Conservation (phyloP, 345 rosid species). For the Arabis hirsuta region DNA sequence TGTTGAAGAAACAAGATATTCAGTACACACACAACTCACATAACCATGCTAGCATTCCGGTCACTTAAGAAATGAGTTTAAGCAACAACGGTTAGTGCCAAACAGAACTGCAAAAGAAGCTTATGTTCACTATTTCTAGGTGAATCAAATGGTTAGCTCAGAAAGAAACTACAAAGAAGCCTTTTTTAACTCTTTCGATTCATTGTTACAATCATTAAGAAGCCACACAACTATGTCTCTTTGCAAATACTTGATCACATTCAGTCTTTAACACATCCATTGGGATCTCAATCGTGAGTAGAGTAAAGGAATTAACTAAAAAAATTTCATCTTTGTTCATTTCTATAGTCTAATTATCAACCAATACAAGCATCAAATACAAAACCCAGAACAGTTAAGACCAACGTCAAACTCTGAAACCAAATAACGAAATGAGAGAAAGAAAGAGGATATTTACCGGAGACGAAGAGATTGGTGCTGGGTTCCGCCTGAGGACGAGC, state of each 20-base stretch:
- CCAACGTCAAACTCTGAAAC: background rate
- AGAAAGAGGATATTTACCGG: slow-evolving; percentile 47
- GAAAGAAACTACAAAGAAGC: too few species aligned
- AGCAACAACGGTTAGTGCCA: background rate
- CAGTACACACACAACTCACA: too few species aligned
- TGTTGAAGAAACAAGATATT: background rate
- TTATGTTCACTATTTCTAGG: slow-evolving; percentile 1
- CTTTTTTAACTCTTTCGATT: background rate
- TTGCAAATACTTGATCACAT: slow-evolving; percentile 3
- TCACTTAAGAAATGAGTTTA: background rate
- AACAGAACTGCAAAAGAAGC: background rate
- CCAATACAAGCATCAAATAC: background rate
- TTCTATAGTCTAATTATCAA: background rate
- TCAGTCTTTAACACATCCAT: too few species aligned
- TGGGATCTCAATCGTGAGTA: too few species aligned
- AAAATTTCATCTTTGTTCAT: background rate
- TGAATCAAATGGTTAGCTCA: too few species aligned
- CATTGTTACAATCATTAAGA: background rate
- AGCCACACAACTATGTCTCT: background rate
- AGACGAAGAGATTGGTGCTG: slow-evolving; percentile 75
- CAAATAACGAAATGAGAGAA: slow-evolving; percentile 5
- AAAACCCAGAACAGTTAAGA: background rate
- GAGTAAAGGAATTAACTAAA: too few species aligned
- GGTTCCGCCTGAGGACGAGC: slow-evolving; percentile 74
- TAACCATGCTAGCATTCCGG: background rate